phyloP scores from a whole-genome alignment of 192 early-diverging fungal genomes.

The Geranomyces variabilis region DNA sequence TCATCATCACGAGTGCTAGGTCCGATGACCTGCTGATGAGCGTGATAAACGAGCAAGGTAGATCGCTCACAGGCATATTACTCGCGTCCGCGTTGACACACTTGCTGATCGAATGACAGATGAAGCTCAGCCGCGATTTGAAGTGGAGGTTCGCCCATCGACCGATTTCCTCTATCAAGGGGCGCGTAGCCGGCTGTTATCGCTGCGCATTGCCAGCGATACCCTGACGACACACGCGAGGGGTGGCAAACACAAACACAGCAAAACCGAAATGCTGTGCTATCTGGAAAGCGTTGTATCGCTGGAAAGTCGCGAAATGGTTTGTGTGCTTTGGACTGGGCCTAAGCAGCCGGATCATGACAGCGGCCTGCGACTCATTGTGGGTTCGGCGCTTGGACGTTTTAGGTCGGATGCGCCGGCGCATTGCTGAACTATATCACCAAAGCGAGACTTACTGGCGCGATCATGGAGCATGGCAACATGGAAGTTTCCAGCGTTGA shows the following conservation, averaged over 20 bases:
- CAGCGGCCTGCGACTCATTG: no score
- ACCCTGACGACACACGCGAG: neutral
- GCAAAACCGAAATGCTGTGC: slow-evolving; percentile 20
- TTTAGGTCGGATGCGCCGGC: slow-evolving; percentile 49
- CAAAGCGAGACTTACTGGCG: slow-evolving; percentile 33
- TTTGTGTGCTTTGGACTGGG: neutral
- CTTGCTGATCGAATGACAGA: slow-evolving; percentile 7
- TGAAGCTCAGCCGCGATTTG: neutral
- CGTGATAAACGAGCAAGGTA: slow-evolving; percentile 28
- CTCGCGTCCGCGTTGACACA: no score
- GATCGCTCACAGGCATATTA: neutral
- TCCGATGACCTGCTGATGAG: slow-evolving; percentile 39
- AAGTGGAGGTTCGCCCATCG: slow-evolving; percentile 43
- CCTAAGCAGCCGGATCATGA: no score
- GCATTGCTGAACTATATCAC: slow-evolving; percentile 42
- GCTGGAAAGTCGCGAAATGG: slow-evolving; percentile 46
- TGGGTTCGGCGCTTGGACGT: neutral
- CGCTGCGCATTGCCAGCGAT: slow-evolving; percentile 13
- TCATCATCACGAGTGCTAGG: slow-evolving; percentile 34
- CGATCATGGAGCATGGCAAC: slow-evolving; percentile 23
- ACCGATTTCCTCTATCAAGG: slow-evolving; percentile 48
- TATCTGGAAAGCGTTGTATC: slow-evolving; percentile 46
- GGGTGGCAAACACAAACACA: neutral
- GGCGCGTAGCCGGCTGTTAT: slow-evolving; percentile 33
- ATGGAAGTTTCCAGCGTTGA: slow-evolving; percentile 40